A percentile compares a stretch with the other conserved stretches of the same genome.
Conservation (phyloP, 2,329 filamentous ascomycete genomes). For the Cladosporium phlei region DNA sequence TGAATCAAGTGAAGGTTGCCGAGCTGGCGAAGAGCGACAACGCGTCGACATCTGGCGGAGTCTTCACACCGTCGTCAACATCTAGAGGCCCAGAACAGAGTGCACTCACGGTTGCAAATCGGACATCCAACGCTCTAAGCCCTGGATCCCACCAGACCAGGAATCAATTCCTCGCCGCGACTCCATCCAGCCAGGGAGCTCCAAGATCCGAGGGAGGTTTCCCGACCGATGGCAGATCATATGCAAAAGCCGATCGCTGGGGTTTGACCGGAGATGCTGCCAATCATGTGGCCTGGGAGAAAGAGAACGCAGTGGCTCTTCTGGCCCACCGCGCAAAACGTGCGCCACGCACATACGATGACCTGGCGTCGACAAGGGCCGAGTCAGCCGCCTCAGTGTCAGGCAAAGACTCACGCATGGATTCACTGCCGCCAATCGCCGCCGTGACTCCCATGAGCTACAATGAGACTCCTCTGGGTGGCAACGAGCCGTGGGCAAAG, state of each 20-base stretch:
- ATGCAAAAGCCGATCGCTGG: slow-evolving; percentile 15
- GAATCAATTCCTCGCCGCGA: not conserved
- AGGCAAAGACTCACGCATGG: too few relatives aligned
- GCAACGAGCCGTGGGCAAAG: slow-evolving; percentile 15
- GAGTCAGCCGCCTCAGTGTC: slow-evolving; percentile 1
- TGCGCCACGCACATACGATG: not conserved
- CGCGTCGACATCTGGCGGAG: not conserved
- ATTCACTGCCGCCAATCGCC: too few relatives aligned
- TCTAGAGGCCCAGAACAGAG: too few relatives aligned
- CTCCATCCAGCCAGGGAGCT: too few relatives aligned
- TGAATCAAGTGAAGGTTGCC: not conserved
- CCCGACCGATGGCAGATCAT: slow-evolving; percentile 10
- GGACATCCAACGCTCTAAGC: not conserved
- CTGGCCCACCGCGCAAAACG: not conserved
- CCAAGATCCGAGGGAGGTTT: not conserved
- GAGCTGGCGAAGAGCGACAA: not conserved
- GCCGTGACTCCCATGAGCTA: slow-evolving; percentile 8
- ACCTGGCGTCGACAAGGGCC: not conserved
- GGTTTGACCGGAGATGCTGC: slow-evolving; percentile 15
- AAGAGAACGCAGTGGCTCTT: slow-evolving; percentile 3
- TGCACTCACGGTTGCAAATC: too few relatives aligned
- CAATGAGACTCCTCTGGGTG: slow-evolving; percentile 1
- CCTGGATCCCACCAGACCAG: not conserved
- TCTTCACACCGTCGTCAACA: not conserved
- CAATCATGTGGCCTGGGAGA: slow-evolving; percentile 18